These are phyloP conservation scores for Fusarium dimerum DNA, from an alignment of 2,329 filamentous ascomycete species.

Conservation along the genomic window DNA sequence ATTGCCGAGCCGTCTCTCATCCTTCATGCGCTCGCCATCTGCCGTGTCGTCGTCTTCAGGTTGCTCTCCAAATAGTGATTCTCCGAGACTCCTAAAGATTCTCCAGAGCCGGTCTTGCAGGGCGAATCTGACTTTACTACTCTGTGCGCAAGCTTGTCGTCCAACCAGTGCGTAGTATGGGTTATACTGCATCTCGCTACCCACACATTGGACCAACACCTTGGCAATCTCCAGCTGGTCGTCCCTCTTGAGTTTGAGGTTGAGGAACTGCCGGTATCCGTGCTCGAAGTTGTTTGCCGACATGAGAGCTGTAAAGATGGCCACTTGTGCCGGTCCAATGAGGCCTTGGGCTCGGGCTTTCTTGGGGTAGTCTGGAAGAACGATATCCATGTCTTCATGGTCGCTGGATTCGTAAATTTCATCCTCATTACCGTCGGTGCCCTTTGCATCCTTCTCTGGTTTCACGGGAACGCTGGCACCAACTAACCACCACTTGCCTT, in stretches of 20 bases:
- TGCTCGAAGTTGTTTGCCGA: constrained; percentile 83
- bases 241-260: constrained; percentile 81
- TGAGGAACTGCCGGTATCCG: constrained; percentile 75
- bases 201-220: constrained; percentile 84
- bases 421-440: constrained; percentile 30
- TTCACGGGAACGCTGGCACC: constrained; percentile 80
- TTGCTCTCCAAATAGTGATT: constrained; percentile 68
- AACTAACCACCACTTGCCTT: constrained; percentile 98
- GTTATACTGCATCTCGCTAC: constrained; percentile 83
- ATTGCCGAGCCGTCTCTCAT: constrained; percentile 52
- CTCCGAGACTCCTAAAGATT: constrained; percentile 82
- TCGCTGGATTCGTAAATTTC: constrained; percentile 34
- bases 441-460: constrained; percentile 16
- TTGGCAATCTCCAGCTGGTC: constrained; percentile 85
- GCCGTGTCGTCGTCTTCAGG: constrained; percentile 59
- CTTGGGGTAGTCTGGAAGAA: constrained; percentile 66
- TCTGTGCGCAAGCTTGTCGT: constrained; percentile 67
- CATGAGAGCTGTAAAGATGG: constrained; percentile 93
- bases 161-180: constrained; percentile 91
- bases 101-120: constrained; percentile 89
- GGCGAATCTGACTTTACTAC: constrained; percentile 75
- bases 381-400: constrained; percentile 49
- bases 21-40: constrained; percentile 46
- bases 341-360: constrained; percentile 82
- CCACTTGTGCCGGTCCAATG: constrained; percentile 81